Evolutionary conservation across 495 filamentous ascomycete genomes (phyloP).

Genomic region (Aspergillus ostianus): DNA sequence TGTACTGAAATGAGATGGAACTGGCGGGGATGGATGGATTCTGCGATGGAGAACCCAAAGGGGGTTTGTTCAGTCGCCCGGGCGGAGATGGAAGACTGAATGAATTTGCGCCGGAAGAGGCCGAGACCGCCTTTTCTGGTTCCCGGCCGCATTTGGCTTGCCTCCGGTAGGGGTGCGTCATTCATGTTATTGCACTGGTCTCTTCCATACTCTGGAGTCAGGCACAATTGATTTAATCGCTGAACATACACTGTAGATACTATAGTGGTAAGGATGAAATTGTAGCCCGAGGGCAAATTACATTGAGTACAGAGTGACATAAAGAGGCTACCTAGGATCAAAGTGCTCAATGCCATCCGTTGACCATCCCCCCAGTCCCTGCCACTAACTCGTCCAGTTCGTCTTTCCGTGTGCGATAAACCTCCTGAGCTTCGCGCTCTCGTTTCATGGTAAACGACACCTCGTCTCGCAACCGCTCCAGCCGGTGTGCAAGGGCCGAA

Average conservation of each 20-base stretch:
- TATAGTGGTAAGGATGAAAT: not conserved
- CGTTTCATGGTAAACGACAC: slow-evolving; percentile 77
- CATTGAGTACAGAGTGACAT: not conserved
- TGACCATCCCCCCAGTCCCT: slow-evolving; percentile 35
- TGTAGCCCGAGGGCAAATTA: not conserved
- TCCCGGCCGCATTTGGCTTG: not conserved
- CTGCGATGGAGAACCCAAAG: slow-evolving; percentile 21
- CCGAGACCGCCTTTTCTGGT: not conserved
- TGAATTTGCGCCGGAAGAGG: not conserved
- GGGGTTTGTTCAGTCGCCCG: not conserved
- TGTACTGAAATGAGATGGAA: slow-evolving; percentile 22
- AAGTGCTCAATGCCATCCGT: slow-evolving; percentile 43
- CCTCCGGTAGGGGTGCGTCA: not conserved
- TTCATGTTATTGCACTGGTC: not conserved
- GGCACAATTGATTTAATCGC: no score
- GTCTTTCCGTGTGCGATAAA: slow-evolving; percentile 70
- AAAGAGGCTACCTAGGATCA: no score
- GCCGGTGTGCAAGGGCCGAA: slow-evolving; percentile 64
- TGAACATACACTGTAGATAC: not conserved
- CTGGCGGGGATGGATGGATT: slow-evolving; percentile 20
- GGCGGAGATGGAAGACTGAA: not conserved
- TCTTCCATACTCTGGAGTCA: not conserved
- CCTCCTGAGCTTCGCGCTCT: slow-evolving; percentile 87
- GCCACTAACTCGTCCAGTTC: slow-evolving; percentile 67
- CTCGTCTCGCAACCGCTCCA: slow-evolving; percentile 78